Base-by-base conservation (phyloP, 2,329 filamentous ascomycete species). In the Neodidymelliopsis sp. region DNA sequence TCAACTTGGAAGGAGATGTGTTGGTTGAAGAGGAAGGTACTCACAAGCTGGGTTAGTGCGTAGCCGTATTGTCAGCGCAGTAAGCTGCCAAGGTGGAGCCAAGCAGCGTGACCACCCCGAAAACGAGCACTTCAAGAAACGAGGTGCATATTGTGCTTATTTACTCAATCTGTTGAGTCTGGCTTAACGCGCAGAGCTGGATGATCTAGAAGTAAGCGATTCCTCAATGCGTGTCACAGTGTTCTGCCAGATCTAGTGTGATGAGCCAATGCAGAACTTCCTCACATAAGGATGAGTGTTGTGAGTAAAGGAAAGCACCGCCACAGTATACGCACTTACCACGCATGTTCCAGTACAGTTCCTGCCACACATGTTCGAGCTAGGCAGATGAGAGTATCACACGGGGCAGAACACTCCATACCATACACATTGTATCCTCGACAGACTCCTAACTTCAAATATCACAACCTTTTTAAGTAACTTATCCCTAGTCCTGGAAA, bases 41-140 rank as follows among this genome's bases (percentile, higher is more conserved):
- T n/a, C 15, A 33, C 46, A 10, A 24, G 39, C 19, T 18, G 2
- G 33, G 39, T 29, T 49, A 43, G 33, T 9, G 15, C 13, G 13
- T 16, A 12, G 33, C 9, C 13, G 5, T 9, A 3, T 12, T 34
- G 22, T 18, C 24, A 1, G 23, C 4, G 29, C 4, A 12, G 27
- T 43, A 49, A 43, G 39, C 38, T 25, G 39, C 46, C 46, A 49
- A 49, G 39, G 9, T 34, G 2, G 18, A 33, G 45, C 45, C 37
- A 49, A 37, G 45, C 37, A 8, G 29, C 10, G 31, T 24, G 23
- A 13, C 16, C 19, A 22, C 8, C 6, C 8, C 18, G 20, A 12
- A 13, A 30, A 19, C 7, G 11, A 24, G 19, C 20, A 8, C 9
- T 18, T 4, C 10, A 11, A 8, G 2, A 33, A 30, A 31, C 44